phyloP scores from a whole-genome alignment of 1,284 basidiomycete genomes.

The Earliella scabrosa region DNA sequence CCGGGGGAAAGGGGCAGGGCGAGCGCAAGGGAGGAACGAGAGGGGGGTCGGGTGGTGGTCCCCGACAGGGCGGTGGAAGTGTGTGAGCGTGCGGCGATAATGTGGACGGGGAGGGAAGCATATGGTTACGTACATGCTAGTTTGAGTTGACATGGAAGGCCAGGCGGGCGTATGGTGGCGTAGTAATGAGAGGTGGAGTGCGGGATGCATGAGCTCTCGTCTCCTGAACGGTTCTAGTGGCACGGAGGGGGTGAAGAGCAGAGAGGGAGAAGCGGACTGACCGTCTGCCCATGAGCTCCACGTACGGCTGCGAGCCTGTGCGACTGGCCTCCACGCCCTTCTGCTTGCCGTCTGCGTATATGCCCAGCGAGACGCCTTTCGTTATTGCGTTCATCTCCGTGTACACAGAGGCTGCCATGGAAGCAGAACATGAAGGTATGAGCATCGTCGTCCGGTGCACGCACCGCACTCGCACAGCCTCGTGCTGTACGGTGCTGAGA shows the following conservation, averaged over 20 bases:
- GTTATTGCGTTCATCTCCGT: conserved; percentile 89
- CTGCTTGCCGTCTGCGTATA: conserved; percentile 60
- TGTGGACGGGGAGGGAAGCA: background rate
- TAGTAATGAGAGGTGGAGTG: background rate
- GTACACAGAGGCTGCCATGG: conserved; percentile 77
- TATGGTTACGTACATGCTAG: conserved; percentile 54
- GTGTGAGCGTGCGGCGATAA: conserved; percentile 11
- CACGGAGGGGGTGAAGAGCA: background rate
- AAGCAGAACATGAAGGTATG: conserved; percentile 3
- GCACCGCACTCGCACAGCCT: conserved; percentile 23
- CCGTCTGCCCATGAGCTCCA: conserved; percentile 89
- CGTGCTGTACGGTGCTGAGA: conserved; percentile 13
- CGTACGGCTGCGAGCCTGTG: conserved; percentile 86
- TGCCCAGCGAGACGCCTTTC: conserved; percentile 83
- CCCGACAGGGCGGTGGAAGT: background rate
- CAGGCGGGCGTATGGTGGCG: background rate
- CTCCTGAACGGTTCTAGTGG: conserved; percentile 9
- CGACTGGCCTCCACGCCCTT: conserved; percentile 56
- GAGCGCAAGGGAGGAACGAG: conserved; percentile 1
- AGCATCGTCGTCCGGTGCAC: conserved; percentile 18
- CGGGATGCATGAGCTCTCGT: conserved; percentile 7
- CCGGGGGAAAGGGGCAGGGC: background rate
- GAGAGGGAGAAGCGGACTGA: conserved; percentile 41
- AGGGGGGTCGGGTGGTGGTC: background rate
- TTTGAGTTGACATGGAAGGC: conserved; percentile 1